Evolutionary conservation across 495 filamentous ascomycete species (phyloP), one percentile per base, ranked within the genome.

Genomic region (Neurospora sp.): DNA sequence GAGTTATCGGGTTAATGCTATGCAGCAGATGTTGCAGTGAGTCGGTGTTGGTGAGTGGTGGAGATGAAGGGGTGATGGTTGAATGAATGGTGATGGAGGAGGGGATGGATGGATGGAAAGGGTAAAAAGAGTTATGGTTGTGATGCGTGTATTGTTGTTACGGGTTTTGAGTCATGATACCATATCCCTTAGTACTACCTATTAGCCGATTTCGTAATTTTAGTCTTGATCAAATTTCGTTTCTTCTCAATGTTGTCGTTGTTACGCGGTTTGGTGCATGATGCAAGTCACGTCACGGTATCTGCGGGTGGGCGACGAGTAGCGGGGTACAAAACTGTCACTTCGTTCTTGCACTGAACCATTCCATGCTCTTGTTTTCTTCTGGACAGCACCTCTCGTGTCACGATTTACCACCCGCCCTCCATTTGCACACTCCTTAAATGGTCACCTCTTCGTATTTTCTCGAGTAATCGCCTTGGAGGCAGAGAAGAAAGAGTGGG

Each of bases 1-100:
- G 69, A 86, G 84, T 70, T 93, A 92, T 81, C 75, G 87, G 48
- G 80, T 83, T 1, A 90, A 89, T 76, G 88, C 82, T 6, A 76
- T 83, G 74, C 81, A 84, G 23, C 84, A 86, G 77, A 83, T 76
- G 75, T 62, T 79, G 54, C 71, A 76, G 70, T 76, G 42, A 39
- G 69, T 73, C 12, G 46, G 31, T 31, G 31, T 31, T 2, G 3
- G 31, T 31, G 31, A 31, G 31, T 31, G 31, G 31, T 31, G 41
- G 31, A 46, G 70, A 54, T 23, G 27, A 27, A 2, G 1, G 5
- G 23, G n/a, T 3, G 42, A 31, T 31, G 31, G 1, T 3, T 31
- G 1, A 1, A 1, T 31, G 40, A 0, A 46, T n/a, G 18, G 1
- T n/a, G 41, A 4, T 6, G 12, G 5, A 14, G 48, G 23, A 12